Conservation (phyloP, 192 early-diverging fungal species). For the Umbelopsis isabellina region DNA sequence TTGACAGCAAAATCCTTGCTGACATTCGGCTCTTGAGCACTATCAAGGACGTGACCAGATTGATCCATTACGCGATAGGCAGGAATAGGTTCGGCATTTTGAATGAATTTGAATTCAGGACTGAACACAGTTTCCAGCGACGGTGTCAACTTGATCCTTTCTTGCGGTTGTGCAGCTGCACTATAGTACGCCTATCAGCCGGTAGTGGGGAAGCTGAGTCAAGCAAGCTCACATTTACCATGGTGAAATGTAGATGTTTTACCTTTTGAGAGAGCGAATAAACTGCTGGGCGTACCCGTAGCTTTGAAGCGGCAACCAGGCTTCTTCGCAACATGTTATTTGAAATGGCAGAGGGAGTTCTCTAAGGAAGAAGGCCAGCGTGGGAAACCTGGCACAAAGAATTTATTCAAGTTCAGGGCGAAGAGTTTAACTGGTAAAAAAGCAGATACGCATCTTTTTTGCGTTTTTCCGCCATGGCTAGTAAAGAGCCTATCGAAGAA, state of each 20-base stretch:
- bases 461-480: not conserved
- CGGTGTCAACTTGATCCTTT: constrained; percentile 6
- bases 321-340: constrained; percentile 1
- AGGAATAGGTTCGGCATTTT: constrained; percentile 71
- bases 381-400: constrained; percentile 14
- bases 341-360: constrained; percentile 5
- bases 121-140: not conserved
- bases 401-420: not conserved
- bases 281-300: not conserved
- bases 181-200: not conserved
- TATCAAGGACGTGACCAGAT: constrained; percentile 76
- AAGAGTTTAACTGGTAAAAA: constrained; percentile 15
- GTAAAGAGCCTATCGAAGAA: not conserved
- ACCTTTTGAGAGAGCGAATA: constrained; percentile 12
- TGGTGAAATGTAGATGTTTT: not conserved
- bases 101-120: constrained; percentile 63
- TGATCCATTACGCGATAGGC: constrained; percentile 95
- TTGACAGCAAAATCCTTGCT: constrained; percentile 72
- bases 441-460: constrained; percentile 8
- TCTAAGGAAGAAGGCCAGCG: not conserved
- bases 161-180: not conserved
- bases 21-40: constrained; percentile 71
- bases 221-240: not conserved
- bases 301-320: not conserved
- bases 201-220: not conserved